phyloP scores from a whole-genome alignment of 257 asterid genomes.

The Datura wrightii region DNA sequence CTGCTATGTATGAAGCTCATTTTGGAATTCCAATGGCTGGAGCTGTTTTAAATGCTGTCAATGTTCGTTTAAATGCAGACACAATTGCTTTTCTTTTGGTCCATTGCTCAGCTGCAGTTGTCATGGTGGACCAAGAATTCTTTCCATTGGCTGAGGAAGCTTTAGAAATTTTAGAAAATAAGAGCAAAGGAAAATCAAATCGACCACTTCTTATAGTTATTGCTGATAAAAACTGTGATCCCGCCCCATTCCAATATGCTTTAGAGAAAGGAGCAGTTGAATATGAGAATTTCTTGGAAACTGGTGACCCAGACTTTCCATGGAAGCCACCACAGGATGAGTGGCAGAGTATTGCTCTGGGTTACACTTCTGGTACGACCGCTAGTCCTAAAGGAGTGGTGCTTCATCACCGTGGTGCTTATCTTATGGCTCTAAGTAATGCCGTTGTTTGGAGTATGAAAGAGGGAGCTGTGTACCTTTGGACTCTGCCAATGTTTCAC shows the following conservation, averaged over 20 bases:
- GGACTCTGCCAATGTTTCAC: slow-evolving; percentile 97
- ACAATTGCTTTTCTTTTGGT: slow-evolving; percentile 83
- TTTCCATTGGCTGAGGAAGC: slow-evolving; percentile 79
- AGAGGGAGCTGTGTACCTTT: slow-evolving; percentile 83
- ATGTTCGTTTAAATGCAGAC: slow-evolving; percentile 79
- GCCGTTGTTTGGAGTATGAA: slow-evolving; percentile 70
- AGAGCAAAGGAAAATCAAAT: slow-evolving; percentile 51
- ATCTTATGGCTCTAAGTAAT: slow-evolving; percentile 85
- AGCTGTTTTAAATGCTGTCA: slow-evolving; percentile 88
- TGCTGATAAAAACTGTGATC: slow-evolving; percentile 75
- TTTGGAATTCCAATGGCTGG: slow-evolving; percentile 97
- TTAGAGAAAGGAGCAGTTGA: slow-evolving; percentile 72
- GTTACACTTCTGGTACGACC: slow-evolving; percentile 94
- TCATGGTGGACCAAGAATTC: slow-evolving; percentile 92
- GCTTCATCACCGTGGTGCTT: slow-evolving; percentile 94
- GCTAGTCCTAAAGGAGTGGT: slow-evolving; percentile 99
- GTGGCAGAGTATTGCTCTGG: slow-evolving; percentile 94
- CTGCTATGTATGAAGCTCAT: slow-evolving; percentile 90
- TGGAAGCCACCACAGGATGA: slow-evolving; percentile 93
- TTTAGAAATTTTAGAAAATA: slow-evolving; percentile 54
- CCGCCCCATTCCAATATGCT: slow-evolving; percentile 64
- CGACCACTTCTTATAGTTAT: slow-evolving; percentile 72
- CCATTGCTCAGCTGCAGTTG: slow-evolving; percentile 71
- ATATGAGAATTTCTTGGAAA: slow-evolving; percentile 77
- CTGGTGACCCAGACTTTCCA: slow-evolving; percentile 69